These are phyloP conservation scores for Saccharomycopsis synnaedendra DNA, from an alignment of 805 yeast genomes.

Conservation along the genomic window DNA sequence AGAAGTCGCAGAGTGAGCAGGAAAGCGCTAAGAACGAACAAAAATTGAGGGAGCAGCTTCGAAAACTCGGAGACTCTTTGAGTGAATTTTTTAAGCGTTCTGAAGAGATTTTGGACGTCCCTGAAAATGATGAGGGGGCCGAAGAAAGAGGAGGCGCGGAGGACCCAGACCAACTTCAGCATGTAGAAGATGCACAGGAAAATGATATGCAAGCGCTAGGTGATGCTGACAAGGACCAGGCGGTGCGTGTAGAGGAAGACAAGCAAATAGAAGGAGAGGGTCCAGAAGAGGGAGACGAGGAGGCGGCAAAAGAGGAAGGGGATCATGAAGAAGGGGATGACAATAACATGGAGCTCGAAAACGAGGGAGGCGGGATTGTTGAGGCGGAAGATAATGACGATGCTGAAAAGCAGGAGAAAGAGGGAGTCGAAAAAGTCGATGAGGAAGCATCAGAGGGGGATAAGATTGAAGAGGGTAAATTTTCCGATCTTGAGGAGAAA, in stretches of 20 bases:
- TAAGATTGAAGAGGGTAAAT: constrained; percentile 21
- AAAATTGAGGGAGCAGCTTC: constrained; percentile 61
- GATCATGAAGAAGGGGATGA: constrained; percentile 21
- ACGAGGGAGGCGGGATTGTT: constrained; percentile 20
- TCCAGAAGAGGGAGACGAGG: constrained; percentile 24
- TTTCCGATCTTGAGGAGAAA: constrained; percentile 20
- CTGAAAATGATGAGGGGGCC: constrained; percentile 28
- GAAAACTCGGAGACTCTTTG: constrained; percentile 83
- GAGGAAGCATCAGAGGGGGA: constrained; percentile 25
- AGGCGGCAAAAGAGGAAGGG: constrained; percentile 24
- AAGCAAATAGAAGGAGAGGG: constrained; percentile 71
- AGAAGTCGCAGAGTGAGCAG: constrained; percentile 18
- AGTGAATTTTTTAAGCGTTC: constrained; percentile 87
- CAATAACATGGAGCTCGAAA: constrained; percentile 22
- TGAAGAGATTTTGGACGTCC: constrained; percentile 47
- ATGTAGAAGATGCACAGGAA: constrained; percentile 59
- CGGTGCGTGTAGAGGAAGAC: constrained; percentile 66
- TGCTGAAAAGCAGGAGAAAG: constrained; percentile 21
- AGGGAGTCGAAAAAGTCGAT: constrained; percentile 32
- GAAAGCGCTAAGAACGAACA: constrained; percentile 31
- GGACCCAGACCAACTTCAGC: constrained; percentile 79
- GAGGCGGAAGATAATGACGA: constrained; percentile 22
- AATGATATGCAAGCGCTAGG: constrained; percentile 86
- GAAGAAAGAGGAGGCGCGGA: constrained; percentile 40
- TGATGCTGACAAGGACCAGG: constrained; percentile 71